Conservation (phyloP, 345 rosid genomes). For the Salix dunnii region DNA sequence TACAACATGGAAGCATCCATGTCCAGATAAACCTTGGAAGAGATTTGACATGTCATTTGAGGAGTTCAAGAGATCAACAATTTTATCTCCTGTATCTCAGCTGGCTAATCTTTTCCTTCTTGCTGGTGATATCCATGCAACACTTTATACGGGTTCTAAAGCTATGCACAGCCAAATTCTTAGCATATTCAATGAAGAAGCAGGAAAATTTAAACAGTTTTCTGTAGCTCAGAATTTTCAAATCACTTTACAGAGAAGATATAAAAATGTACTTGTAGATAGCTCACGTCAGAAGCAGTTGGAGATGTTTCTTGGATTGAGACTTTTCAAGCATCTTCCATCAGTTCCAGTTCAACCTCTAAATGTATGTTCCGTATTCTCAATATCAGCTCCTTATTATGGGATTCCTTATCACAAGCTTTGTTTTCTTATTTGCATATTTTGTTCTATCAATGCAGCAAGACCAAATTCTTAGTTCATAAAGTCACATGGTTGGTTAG, state of each 20-base stretch:
- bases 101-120: constrained; percentile 92
- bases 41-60: constrained; percentile 92
- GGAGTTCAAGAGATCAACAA: constrained; percentile 82
- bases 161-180: constrained; percentile 99
- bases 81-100: constrained; percentile 77
- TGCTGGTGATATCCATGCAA: constrained; percentile 97
- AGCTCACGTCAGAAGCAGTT: constrained; percentile 96
- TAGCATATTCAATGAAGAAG: constrained; percentile 87
- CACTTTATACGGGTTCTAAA: constrained; percentile 98
- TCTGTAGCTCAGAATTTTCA: constrained; percentile 90
- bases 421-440: not conserved
- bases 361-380: constrained; percentile 48
- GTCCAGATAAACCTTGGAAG: constrained; percentile 99
- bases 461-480: not conserved
- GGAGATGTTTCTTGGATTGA: constrained; percentile 92
- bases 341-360: constrained; percentile 78
- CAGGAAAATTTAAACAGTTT: constrained; percentile 82
- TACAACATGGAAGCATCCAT: constrained; percentile 95
- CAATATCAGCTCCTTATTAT: not conserved
- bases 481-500: not conserved
- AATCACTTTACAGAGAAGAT: constrained; percentile 89
- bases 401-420: not conserved
- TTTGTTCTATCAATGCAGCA: not conserved
- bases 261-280: constrained; percentile 82
- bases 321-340: constrained; percentile 96